Evolutionary conservation across 805 yeast species (phyloP), one percentile per base, ranked within the genome.

Genomic region (Candida methanosorbosa): DNA sequence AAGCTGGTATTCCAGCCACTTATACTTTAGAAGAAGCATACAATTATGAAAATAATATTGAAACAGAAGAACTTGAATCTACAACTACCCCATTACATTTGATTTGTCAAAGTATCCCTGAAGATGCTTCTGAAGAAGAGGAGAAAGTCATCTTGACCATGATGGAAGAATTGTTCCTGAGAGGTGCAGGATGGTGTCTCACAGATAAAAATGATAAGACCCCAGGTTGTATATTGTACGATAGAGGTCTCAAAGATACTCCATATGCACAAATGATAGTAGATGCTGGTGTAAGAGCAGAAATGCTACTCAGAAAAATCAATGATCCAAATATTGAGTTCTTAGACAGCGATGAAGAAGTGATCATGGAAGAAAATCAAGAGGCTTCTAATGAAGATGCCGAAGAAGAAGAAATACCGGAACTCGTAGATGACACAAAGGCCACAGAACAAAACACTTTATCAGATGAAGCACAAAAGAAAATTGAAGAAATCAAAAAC

Each of bases 131-230:
- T 4, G 65, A 57, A 0, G 81, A 75, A 36, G 64, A 66, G 36
- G 43, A 52, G 1, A 33, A 30, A 3, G 63, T 73, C 1, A 68
- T 78, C 1, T 38, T 59, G 22, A 54, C 59, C 11, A 67, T 88
- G 75, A 75, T 85, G 38, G 72, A 74, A 20, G 68, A 64, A 16
- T 56, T 88, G 38, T 79, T 88, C 43, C 76, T 83, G 49, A 81
- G 76, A 52, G 97, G 97, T 20, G 95, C 95, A 0, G 94, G 94
- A 9, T 88, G 97, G 97, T 79, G 81, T 56, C 66, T 83, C 45
- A 63, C 77, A 3, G 94, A 87, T 53, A 70, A 65, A 38, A 72
- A 78, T 35, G 67, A 75, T 44, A 78, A 78, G 41, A 84, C 96
- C 0, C 86, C 96, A 0, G 97, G 95, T 2, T 88, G 94, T 56